Evolutionary conservation across 805 yeast genomes (phyloP), one percentile per base, ranked within the genome.

Genomic region (Wickerhamomyces bovis): DNA sequence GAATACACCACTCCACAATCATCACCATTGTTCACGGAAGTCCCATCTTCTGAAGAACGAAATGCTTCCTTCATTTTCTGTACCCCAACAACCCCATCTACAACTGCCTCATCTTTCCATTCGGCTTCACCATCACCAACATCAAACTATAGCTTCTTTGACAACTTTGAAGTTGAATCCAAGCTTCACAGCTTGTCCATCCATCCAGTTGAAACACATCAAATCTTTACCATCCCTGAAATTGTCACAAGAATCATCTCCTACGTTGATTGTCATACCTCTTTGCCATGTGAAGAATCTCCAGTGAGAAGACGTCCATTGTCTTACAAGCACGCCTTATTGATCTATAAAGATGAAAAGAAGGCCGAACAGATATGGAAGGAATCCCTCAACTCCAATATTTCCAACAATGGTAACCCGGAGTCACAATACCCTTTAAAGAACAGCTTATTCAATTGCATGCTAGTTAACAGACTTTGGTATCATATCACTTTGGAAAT

Each of bases 151-250:
- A 43, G 45, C 26, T 41, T 43, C 30, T 16, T 41, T 42, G 36
- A 36, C 31, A 6, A 44, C 43, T 35, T 35, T 18, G 39, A 35
- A 35, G 22, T 18, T 35, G 21, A 35, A 9, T 19, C 39, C 26
- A 44, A 28, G 12, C 41, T 50, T 19, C 48, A 51, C 6, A 35
- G 15, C 6, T 35, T 19, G 19, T 35, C 39, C 39, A 7, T 35
- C 6, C 13, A 35, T 18, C 39, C 22, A 35, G 13, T 35, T 35
- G 26, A 36, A 21, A n/a, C 54, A 3, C 63, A 60, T 42, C 45
- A 26, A 31, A 83, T 89, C 9, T 84, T 89, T 57, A 70, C 72
- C 43, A 80, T 84, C 31, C 96, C 96, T 0, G 97, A 89, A 62
- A 82, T 89, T 44, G 69, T 89, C 15, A 64, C 71, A 50, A 70